Percentiles rank a stretch among this genome's conserved stretches.
phyloP scores from a whole-genome alignment of 1,284 basidiomycete genomes.

The Pyrrhoderma lamaoense region DNA sequence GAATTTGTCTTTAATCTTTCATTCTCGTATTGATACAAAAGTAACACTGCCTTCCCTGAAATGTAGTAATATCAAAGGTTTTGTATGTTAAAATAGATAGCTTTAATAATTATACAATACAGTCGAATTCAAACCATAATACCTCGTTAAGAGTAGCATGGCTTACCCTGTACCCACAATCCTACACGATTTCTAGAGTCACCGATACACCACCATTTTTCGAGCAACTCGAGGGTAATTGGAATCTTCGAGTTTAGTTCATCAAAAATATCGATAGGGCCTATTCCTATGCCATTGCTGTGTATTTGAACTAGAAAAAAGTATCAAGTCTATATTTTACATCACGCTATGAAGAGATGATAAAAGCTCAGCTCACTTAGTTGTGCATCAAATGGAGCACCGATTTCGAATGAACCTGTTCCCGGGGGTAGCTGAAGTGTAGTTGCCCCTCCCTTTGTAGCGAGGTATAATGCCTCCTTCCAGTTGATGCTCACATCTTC shows the following conservation, averaged over 20 bases:
- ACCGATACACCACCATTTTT: constrained; percentile 86
- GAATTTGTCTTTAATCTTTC: too few relatives aligned
- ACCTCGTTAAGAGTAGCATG: not conserved
- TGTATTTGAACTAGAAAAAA: constrained; percentile 42
- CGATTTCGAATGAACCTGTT: constrained; percentile 53
- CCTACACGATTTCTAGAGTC: constrained; percentile 54
- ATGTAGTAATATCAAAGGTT: too few relatives aligned
- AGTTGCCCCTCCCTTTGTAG: constrained; percentile 66
- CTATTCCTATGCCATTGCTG: constrained; percentile 41
- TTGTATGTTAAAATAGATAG: too few relatives aligned
- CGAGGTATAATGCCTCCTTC: constrained; percentile 74
- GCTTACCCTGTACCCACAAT: constrained; percentile 69
- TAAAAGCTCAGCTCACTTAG: constrained; percentile 39
- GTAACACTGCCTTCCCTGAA: too few relatives aligned
- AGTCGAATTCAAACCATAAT: too few relatives aligned
- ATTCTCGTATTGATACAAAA: too few relatives aligned
- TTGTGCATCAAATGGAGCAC: constrained; percentile 77
- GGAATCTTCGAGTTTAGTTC: constrained; percentile 23
- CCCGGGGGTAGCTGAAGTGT: constrained; percentile 49
- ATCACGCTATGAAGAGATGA: constrained; percentile 5
- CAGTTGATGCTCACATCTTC: constrained; percentile 51
- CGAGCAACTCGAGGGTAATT: constrained; percentile 51
- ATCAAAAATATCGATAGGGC: constrained; percentile 65
- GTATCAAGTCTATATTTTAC: not conserved
- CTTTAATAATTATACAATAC: too few relatives aligned